Percentiles rank a stretch among this genome's conserved stretches.
These are phyloP conservation scores for Talaromyces sp. DNA, from an alignment of 2,329 filamentous ascomycete genomes.

Conservation along the genomic window DNA sequence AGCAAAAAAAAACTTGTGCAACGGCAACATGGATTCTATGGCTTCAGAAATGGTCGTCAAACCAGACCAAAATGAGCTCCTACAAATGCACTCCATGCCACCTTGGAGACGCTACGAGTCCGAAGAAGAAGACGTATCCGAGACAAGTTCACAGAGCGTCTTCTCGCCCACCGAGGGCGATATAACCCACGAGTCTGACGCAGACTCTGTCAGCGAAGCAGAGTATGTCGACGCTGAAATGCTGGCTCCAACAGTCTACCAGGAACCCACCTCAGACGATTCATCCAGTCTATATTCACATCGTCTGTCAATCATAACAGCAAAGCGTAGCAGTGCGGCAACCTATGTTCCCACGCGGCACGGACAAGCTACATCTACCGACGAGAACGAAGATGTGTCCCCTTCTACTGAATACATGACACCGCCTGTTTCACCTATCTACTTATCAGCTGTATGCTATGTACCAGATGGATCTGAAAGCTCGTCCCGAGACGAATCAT, in stretches of 20 bases:
- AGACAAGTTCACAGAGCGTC: conserved; percentile 33
- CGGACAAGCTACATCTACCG: background rate
- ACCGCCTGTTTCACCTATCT: conserved; percentile 8
- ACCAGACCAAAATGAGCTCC: conserved; percentile 30
- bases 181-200: conserved; percentile 18
- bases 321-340: conserved; percentile 15
- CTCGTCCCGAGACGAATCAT: background rate
- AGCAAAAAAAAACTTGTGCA: background rate
- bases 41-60: conserved; percentile 15
- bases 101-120: conserved; percentile 37
- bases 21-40: conserved; percentile 11
- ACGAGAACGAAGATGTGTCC: conserved; percentile 3
- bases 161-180: conserved; percentile 32
- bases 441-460: conserved; percentile 9
- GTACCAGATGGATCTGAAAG: background rate
- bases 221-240: background rate
- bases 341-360: conserved; percentile 1
- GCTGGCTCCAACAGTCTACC: conserved; percentile 20
- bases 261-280: background rate
- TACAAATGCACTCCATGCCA: conserved; percentile 30
- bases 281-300: conserved; percentile 10
- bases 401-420: conserved; percentile 11
- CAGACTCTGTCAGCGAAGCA: background rate
- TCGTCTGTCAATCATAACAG: conserved; percentile 16
- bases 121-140: conserved; percentile 39